These are phyloP conservation scores for Schoenoplectus triqueter DNA, from an alignment of 202 grass and related monocot species.

Conservation along the genomic window DNA sequence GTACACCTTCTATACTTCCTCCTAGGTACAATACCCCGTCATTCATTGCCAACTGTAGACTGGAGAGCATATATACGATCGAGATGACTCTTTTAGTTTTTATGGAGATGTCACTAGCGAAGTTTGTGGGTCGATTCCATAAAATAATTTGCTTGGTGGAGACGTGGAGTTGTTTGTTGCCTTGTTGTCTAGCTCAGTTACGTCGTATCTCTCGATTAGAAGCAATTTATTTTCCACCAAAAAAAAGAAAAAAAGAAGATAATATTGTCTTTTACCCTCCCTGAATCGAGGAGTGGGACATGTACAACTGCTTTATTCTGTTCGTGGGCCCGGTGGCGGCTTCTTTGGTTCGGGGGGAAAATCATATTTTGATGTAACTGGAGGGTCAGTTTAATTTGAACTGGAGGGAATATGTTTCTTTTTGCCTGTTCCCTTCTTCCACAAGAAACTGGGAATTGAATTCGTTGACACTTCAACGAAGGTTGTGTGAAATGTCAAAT, in stretches of 20 bases:
- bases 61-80: too few relatives aligned
- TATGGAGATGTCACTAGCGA: not conserved
- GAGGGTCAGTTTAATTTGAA: not conserved
- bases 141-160: not conserved
- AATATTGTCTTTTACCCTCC: too few relatives aligned
- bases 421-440: not conserved
- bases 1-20: constrained; percentile 32
- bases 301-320: not conserved
- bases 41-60: not conserved
- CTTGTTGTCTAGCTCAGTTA: not conserved
- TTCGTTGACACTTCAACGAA: not conserved
- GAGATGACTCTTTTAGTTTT: too few relatives aligned
- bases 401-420: not conserved
- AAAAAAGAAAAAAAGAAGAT: not conserved
- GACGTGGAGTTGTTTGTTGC: not conserved
- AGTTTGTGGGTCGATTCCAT: not conserved
- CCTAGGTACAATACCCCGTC: not conserved
- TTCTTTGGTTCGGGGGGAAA: not conserved
- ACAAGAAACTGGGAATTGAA: constrained; percentile 33
- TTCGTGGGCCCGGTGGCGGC: constrained; percentile 12
- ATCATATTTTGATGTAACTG: not conserved
- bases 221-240: not conserved
- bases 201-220: not conserved
- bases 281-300: too few relatives aligned
- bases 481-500: too few relatives aligned